These are phyloP conservation scores for Epipyxis sp. DNA, from an alignment of 108 stramenopile genomes.

Conservation along the genomic window DNA sequence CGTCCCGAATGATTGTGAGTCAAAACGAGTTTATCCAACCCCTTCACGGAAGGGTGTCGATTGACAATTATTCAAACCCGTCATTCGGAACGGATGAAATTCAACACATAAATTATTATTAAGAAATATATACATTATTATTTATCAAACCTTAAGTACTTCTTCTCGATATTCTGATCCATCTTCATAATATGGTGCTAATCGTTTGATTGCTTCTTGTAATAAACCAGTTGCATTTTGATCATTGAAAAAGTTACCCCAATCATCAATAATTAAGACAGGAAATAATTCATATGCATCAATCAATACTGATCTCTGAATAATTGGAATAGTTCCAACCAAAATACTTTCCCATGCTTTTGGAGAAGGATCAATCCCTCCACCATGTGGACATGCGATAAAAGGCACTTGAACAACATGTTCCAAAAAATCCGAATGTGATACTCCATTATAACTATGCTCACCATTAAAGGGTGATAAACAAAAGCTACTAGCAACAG, in stretches of 20 bases:
- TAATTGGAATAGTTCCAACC: neutral
- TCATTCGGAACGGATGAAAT: neutral
- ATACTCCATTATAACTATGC: neutral
- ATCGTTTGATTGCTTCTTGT: neutral
- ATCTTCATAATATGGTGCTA: neutral
- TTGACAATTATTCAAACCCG: neutral
- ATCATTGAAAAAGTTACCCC: neutral
- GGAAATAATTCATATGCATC: neutral
- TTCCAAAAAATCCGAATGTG: conserved; percentile 1
- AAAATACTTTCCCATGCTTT: neutral
- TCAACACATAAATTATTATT: neutral
- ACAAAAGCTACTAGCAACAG: neutral
- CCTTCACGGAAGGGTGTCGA: neutral
- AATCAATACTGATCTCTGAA: neutral
- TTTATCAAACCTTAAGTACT: neutral
- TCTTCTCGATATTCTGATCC: neutral
- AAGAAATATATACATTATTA: neutral
- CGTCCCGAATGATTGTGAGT: too few species aligned
- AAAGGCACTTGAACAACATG: neutral
- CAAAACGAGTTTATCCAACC: too few species aligned
- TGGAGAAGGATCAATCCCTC: conserved; percentile 1
- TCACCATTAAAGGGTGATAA: neutral
- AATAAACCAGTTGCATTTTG: neutral
- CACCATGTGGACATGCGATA: neutral
- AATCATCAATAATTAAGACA: neutral